phyloP scores from a whole-genome alignment of 2,329 filamentous ascomycete genomes.

The Talaromyces sp. region DNA sequence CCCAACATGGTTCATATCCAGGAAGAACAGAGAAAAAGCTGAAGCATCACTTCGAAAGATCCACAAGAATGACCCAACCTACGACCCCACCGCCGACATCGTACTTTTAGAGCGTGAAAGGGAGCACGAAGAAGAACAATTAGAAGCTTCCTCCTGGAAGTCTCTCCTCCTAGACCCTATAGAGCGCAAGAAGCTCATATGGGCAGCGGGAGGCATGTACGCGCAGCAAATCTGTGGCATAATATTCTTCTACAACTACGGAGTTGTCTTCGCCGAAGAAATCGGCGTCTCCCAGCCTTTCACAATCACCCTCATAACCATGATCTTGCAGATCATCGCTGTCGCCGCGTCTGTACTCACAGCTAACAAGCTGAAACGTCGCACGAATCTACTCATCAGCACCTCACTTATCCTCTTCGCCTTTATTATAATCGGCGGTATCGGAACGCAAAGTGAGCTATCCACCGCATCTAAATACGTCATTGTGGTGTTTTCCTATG shows the following conservation, averaged over 20 bases:
- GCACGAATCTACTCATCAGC: constrained; percentile 43
- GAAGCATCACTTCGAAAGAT: constrained; percentile 37
- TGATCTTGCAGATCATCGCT: constrained; percentile 49
- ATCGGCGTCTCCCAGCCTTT: constrained; percentile 49
- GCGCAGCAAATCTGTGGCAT: constrained; percentile 56
- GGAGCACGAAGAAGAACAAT: constrained; percentile 26
- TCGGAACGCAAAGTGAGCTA: constrained; percentile 4
- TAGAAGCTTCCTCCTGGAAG: constrained; percentile 41
- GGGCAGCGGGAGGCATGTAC: constrained; percentile 48
- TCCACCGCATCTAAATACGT: constrained; percentile 20
- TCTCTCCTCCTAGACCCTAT: constrained; percentile 48
- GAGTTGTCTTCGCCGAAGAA: constrained; percentile 47
- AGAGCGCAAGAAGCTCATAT: constrained; percentile 52
- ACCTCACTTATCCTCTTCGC: constrained; percentile 21
- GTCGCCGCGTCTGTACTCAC: constrained; percentile 44
- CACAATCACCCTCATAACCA: constrained; percentile 47
- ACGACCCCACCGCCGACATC: constrained; percentile 33
- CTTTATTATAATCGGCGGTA: constrained; percentile 3
- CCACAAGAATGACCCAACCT: constrained; percentile 34
- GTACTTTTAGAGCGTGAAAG: constrained; percentile 24
- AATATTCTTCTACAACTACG: constrained; percentile 52
- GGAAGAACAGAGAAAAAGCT: constrained; percentile 31
- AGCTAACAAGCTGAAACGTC: constrained; percentile 46
- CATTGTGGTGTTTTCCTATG: constrained; percentile 48
- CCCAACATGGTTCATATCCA: constrained; percentile 37